These are phyloP conservation scores for Chaetomidium leptoderma DNA, from an alignment of 495 filamentous ascomycete species.

Conservation along the genomic window DNA sequence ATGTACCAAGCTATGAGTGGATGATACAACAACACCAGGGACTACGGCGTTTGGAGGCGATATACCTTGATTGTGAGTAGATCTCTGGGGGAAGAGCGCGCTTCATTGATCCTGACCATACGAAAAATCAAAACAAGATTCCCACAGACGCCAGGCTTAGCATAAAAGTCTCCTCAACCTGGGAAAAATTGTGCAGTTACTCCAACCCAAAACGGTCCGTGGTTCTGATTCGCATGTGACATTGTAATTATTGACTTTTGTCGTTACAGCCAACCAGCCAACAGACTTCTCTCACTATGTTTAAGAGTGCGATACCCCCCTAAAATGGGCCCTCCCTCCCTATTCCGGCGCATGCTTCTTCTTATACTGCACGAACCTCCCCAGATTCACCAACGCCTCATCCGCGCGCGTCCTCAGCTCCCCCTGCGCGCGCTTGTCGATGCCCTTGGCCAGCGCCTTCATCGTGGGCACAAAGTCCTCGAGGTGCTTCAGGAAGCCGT, in stretches of 20 bases:
- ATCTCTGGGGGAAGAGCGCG: background rate
- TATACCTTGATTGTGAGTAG: conserved; percentile 4
- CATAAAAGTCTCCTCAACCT: background rate
- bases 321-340: background rate
- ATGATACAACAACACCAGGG: no score
- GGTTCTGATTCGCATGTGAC: background rate
- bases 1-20: no score
- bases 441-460: conserved; percentile 48
- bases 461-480: conserved; percentile 48
- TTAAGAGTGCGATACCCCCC: no score
- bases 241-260: background rate
- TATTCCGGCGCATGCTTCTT: conserved; percentile 41
- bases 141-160: no score
- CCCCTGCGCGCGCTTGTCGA: conserved; percentile 51
- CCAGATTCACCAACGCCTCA: conserved; percentile 53
- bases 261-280: conserved; percentile 8
- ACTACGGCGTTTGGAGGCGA: background rate
- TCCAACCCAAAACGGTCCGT: conserved; percentile 1
- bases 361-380: conserved; percentile 58
- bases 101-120: conserved; percentile 7
- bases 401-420: conserved; percentile 53
- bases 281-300: no score
- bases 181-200: background rate
- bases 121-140: no score
- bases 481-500: conserved; percentile 54